Percentiles rank a stretch among this genome's conserved stretches.
Conservation (phyloP, 805 yeast genomes). For the Vanderwaltozyma polyspora region DNA sequence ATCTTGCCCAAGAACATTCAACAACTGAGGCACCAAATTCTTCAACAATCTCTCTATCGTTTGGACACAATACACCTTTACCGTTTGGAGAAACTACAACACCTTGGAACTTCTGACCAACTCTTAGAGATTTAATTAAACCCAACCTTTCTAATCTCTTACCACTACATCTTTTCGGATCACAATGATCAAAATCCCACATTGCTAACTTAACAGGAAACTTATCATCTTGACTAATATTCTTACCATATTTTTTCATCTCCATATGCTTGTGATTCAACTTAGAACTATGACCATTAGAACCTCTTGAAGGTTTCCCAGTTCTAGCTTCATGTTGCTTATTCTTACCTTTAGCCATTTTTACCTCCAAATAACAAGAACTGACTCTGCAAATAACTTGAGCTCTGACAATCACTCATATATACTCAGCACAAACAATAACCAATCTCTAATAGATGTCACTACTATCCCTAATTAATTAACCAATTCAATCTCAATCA, state of each 20-base stretch:
- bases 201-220: slow-evolving; percentile 85
- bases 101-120: slow-evolving; percentile 93
- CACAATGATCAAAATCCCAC: slow-evolving; percentile 99
- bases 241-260: slow-evolving; percentile 21
- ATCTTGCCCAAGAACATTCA: slow-evolving; percentile 96
- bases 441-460: too few relatives aligned
- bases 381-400: too few relatives aligned
- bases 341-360: slow-evolving; percentile 34
- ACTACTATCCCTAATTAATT: too few relatives aligned
- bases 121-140: slow-evolving; percentile 58
- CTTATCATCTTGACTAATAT: slow-evolving; percentile 26
- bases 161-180: slow-evolving; percentile 94
- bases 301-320: slow-evolving; percentile 27
- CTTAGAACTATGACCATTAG: slow-evolving; percentile 48
- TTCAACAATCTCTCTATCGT: slow-evolving; percentile 69
- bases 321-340: slow-evolving; percentile 34
- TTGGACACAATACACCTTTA: slow-evolving; percentile 77
- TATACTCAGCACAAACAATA: too few relatives aligned
- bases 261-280: slow-evolving; percentile 37
- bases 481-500: too few relatives aligned
- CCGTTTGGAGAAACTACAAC: slow-evolving; percentile 91
- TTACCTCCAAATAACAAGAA: background rate
- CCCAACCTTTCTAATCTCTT: slow-evolving; percentile 87
- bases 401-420: too few relatives aligned
- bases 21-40: slow-evolving; percentile 89